A percentile compares a stretch with the other conserved stretches of the same genome.
Evolutionary conservation across 78 protist species (phyloP).

Genomic region (slime mould (Dictyostelium discoideum)): DNA sequence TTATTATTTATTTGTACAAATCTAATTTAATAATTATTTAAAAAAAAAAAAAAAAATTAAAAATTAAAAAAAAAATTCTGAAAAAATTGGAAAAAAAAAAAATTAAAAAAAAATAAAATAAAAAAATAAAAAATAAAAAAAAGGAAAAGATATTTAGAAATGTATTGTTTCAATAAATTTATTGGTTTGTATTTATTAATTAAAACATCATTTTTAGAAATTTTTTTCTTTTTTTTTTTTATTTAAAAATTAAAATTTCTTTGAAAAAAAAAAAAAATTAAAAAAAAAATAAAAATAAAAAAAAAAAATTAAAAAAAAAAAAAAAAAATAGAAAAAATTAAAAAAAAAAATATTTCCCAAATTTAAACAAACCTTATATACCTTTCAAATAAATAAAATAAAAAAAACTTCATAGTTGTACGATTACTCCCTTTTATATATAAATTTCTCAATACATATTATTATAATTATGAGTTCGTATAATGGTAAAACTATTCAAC

Average conservation of each 20-base stretch:
- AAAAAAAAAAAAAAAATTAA: not conserved
- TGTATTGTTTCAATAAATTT: no score
- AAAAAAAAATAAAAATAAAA: no score
- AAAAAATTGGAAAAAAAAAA: not conserved
- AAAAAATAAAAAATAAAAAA: not conserved
- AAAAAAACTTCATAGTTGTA: not conserved
- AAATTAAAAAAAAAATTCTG: not conserved
- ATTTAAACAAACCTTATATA: not conserved
- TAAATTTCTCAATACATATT: no score
- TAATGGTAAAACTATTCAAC: not conserved
- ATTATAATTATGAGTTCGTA: not conserved
- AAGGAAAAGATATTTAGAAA: no score
- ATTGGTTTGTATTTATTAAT: no score
- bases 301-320: no score
- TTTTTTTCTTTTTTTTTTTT: not conserved
- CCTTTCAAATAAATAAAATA: not conserved
- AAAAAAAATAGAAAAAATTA: no score
- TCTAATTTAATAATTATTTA: not conserved
- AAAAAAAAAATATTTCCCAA: not conserved
- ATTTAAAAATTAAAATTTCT: not conserved
- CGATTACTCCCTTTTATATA: not conserved
- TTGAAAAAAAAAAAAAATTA: not conserved
- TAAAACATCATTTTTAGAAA: no score
- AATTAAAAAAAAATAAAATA: not conserved
- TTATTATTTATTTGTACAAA: no score